Base-by-base conservation (phyloP, 805 yeast genomes). In the Saccharomycopsis schoenii region DNA sequence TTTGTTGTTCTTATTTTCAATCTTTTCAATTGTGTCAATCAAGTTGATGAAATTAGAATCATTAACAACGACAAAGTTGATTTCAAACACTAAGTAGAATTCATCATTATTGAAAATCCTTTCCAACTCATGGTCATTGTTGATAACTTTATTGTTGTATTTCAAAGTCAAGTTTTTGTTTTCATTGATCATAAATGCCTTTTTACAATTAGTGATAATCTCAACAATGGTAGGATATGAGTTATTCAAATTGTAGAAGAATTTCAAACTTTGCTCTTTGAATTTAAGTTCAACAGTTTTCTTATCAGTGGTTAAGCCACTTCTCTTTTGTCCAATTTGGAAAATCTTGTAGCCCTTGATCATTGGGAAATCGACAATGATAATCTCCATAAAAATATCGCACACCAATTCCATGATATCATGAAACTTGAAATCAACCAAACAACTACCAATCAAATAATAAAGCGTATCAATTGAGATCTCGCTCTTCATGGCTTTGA, bases 201-300 rank as follows among this genome's bases (percentile, higher is more conserved):
- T 76, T 60, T 82, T 83, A 15, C 89, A 90, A 69, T 90, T 91
- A 61, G 87, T 88, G 12, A 90, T 67, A n/a, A 92, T 73, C 71
- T 92, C 98, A 36, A 79, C 68, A 47, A 85, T 74, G 0, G 94
- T 85, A 1, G 98, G 98, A 6, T 96, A 86, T 0, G 96, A 86
- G 55, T 86, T 82, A 64, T 83, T 81, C 56, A 77, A 71, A 4
- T 83, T 77, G 14, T 88, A 82, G 70, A 80, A 92, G 68, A 92
- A 86, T 55, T 84, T 80, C 59, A 91, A 79, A 34, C 74, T 76
- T 41, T 81, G 79, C 8, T 80, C 74, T 14, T 81, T 77, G 68
- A 82, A 88, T 61, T 76, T 77, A 25, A 88, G 72, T 4, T 73
- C 67, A 2, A 81, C 82, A 2, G 75, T 73, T 47, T 76, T 69